These are phyloP conservation scores for Phytophthora pseudosyringae DNA, from an alignment of 352 stramenopile species.

Conservation along the genomic window DNA sequence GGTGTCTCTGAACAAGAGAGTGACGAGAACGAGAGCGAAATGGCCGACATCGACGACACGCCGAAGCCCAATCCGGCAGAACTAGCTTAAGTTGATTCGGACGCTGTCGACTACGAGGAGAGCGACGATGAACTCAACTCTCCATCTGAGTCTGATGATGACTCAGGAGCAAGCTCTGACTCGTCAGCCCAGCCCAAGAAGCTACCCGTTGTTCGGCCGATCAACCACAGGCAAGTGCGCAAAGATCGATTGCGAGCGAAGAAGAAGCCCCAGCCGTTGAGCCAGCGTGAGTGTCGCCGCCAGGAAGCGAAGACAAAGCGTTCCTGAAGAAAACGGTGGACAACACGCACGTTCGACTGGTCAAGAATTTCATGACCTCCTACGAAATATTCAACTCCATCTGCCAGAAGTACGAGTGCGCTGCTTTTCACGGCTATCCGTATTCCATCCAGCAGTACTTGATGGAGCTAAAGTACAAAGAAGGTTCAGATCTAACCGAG, in stretches of 20 bases:
- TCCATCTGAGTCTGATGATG: constrained; percentile 4
- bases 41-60: too few relatives aligned
- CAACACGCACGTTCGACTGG: background rate
- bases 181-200: background rate
- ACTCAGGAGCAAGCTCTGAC: background rate
- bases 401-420: too few relatives aligned
- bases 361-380: background rate
- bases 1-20: too few relatives aligned
- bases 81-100: background rate
- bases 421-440: too few relatives aligned
- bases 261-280: background rate
- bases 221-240: background rate
- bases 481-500: too few relatives aligned
- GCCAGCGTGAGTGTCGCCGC: background rate
- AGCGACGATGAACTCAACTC: constrained; percentile 15
- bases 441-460: too few relatives aligned
- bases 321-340: background rate
- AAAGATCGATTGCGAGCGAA: background rate
- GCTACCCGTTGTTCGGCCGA: background rate
- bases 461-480: too few relatives aligned
- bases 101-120: constrained; percentile 6
- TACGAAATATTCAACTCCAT: too few relatives aligned
- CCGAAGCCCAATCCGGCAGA: background rate
- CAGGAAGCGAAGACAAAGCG: background rate
- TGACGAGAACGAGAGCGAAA: background rate